Conservation (phyloP, 345 rosid species). For the Cochlearia excelsa region DNA sequence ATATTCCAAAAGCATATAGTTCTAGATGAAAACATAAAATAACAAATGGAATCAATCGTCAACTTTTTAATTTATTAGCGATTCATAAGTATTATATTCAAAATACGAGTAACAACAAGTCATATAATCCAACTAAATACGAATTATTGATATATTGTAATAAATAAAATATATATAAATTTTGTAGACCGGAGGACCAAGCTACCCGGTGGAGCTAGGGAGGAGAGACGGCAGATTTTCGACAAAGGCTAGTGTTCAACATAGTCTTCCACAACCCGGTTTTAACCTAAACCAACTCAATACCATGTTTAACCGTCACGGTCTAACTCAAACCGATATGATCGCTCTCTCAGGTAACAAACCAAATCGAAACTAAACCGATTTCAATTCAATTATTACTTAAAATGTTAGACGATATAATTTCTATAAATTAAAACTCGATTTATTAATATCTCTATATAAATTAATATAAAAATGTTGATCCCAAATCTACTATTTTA, state of each 20-base stretch:
- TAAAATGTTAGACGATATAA: too few species aligned
- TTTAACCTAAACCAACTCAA: constrained; percentile 67
- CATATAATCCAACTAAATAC: constrained; percentile 3
- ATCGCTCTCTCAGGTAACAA: constrained; percentile 74
- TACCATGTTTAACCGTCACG: constrained; percentile 52
- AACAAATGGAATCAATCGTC: too few species aligned
- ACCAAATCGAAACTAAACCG: not conserved
- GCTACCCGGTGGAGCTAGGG: constrained; percentile 72
- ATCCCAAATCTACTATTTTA: too few species aligned
- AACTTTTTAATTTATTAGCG: too few species aligned
- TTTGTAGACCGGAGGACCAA: constrained; percentile 80
- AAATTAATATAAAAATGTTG: too few species aligned
- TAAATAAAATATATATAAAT: not conserved
- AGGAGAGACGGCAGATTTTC: constrained; percentile 73
- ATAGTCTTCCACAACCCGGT: constrained; percentile 53
- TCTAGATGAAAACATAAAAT: too few species aligned
- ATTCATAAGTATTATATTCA: too few species aligned
- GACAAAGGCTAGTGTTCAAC: constrained; percentile 59
- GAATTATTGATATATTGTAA: not conserved
- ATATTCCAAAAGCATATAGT: too few species aligned
- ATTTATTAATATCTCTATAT: not conserved
- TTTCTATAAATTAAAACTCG: not conserved
- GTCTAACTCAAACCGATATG: constrained; percentile 76
- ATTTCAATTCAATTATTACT: too few species aligned
- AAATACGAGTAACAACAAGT: constrained; percentile 3